phyloP scores from a whole-genome alignment of 1,139 yeast species.

The Casaregolazyma suthepensis region DNA sequence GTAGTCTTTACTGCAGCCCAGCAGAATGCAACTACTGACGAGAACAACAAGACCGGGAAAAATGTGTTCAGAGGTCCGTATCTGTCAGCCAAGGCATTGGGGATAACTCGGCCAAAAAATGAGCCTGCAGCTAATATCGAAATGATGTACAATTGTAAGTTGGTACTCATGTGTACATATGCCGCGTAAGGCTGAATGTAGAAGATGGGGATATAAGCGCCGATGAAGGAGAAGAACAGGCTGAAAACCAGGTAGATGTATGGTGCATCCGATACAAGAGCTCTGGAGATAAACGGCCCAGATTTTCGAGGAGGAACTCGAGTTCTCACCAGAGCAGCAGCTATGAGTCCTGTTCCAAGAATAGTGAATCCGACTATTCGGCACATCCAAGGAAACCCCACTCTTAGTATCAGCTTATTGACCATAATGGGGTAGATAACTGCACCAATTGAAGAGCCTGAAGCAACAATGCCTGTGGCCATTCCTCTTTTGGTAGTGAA shows the following conservation, averaged over 20 bases:
- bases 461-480: slow-evolving; percentile 51
- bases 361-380: slow-evolving; percentile 28
- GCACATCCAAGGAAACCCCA: slow-evolving; percentile 34
- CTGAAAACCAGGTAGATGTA: slow-evolving; percentile 28
- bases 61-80: slow-evolving; percentile 43
- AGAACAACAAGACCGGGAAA: slow-evolving; percentile 25
- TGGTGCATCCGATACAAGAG: slow-evolving; percentile 28
- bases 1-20: slow-evolving; percentile 38
- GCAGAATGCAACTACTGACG: slow-evolving; percentile 20
- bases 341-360: slow-evolving; percentile 20
- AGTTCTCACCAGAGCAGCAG: slow-evolving; percentile 21
- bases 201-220: slow-evolving; percentile 34
- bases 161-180: slow-evolving; percentile 19
- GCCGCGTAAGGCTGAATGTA: slow-evolving; percentile 31
- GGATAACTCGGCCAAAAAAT: slow-evolving; percentile 45
- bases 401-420: slow-evolving; percentile 22
- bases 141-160: slow-evolving; percentile 31
- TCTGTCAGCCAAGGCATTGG: slow-evolving; percentile 43
- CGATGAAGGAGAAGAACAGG: slow-evolving; percentile 29
- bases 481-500: slow-evolving; percentile 48
- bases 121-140: slow-evolving; percentile 49
- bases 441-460: slow-evolving; percentile 51
- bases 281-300: slow-evolving; percentile 26
- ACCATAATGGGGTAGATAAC: slow-evolving; percentile 30
- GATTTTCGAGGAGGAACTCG: slow-evolving; percentile 30